Conservation (phyloP, 2,329 filamentous ascomycete genomes). For the Pseudocercospora eumusae region DNA sequence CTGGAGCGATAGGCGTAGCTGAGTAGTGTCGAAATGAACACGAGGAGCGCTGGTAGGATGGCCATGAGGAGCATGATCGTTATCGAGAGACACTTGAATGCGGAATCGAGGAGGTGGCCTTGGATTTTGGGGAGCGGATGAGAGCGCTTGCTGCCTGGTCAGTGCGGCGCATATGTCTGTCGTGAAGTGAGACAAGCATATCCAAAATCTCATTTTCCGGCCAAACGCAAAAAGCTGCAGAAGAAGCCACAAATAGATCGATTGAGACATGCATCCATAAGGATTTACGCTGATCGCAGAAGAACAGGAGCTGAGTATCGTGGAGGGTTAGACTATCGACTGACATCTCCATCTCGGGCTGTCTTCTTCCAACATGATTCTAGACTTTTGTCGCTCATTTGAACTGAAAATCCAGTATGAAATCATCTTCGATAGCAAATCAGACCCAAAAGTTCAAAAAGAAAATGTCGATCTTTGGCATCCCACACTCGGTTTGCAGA, state of each 20-base stretch:
- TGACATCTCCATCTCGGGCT: no score
- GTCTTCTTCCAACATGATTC: no score
- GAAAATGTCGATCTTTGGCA: background rate
- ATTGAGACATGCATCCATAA: no score
- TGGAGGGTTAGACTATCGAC: no score
- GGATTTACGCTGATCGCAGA: no score
- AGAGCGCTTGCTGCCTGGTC: background rate
- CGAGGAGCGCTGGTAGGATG: background rate
- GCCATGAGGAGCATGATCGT: background rate
- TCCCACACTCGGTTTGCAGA: background rate
- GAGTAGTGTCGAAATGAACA: slow-evolving; percentile 9
- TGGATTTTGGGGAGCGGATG: background rate
- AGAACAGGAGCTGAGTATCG: no score
- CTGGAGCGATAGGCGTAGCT: slow-evolving; percentile 17
- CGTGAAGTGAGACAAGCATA: slow-evolving; percentile 14
- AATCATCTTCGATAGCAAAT: background rate
- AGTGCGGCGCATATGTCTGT: background rate
- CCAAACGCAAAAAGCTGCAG: background rate
- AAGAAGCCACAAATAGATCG: no score
- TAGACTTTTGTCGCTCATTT: no score
- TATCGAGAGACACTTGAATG: background rate
- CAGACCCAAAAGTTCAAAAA: background rate
- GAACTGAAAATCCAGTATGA: no score
- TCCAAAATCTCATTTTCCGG: background rate
- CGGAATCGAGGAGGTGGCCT: background rate